Percentiles rank a stretch among this genome's conserved stretches.
Conservation (phyloP, 2,329 filamentous ascomycete species). For the Proliferodiscus dingleyae region DNA sequence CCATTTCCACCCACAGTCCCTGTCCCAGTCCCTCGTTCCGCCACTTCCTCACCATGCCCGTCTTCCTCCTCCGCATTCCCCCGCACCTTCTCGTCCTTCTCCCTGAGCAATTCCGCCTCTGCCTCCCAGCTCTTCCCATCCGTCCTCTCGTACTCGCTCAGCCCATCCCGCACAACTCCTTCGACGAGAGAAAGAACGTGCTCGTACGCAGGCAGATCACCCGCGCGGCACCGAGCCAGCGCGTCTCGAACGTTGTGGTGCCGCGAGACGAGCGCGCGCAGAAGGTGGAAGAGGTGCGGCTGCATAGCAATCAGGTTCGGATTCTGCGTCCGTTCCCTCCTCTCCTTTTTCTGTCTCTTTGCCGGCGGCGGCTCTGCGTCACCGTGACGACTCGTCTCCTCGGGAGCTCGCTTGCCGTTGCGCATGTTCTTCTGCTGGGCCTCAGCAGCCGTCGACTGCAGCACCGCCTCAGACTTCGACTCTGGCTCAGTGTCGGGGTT, state of each 20-base stretch:
- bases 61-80: conserved; percentile 22
- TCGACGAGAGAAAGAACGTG: conserved; percentile 72
- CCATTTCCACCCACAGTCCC: conserved; percentile 26
- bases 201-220: conserved; percentile 74
- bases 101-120: conserved; percentile 27
- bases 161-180: conserved; percentile 63
- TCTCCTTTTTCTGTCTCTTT: conserved; percentile 38
- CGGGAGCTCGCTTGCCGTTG: conserved; percentile 38
- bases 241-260: conserved; percentile 83
- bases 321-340: conserved; percentile 34
- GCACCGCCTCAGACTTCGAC: background rate
- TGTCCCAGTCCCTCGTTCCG: conserved; percentile 30
- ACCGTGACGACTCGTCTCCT: conserved; percentile 32
- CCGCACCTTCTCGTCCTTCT: conserved; percentile 33
- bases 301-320: conserved; percentile 78
- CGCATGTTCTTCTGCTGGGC: too few species aligned
- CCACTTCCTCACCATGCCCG: conserved; percentile 31
- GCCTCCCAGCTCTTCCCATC: conserved; percentile 46
- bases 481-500: conserved; percentile 23
- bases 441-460: conserved; percentile 19
- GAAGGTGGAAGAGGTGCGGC: conserved; percentile 86
- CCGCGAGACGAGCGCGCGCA: conserved; percentile 72
- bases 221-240: conserved; percentile 63
- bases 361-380: conserved; percentile 32
- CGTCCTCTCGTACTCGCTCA: conserved; percentile 60